Evolutionary conservation across 2,329 filamentous ascomycete species (phyloP).

Genomic region (Fusarium circinatum): DNA sequence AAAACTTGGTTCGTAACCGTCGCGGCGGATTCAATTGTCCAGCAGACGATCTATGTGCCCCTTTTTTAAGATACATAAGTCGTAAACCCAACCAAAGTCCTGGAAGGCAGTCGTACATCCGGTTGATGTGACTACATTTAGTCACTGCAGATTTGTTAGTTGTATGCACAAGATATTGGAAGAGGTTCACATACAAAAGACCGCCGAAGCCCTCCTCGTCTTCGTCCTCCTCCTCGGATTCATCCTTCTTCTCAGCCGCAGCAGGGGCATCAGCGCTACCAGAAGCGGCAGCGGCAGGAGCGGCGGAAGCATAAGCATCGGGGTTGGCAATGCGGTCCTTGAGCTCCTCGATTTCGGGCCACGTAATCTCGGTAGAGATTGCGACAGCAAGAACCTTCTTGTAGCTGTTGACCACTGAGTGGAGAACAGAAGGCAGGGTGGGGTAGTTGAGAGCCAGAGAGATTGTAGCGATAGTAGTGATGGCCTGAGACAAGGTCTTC

Average conservation of each 20-base stretch:
- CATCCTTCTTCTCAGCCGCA: conserved; percentile 72
- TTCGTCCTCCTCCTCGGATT: conserved; percentile 75
- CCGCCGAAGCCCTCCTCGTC: conserved; percentile 80
- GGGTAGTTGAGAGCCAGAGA: conserved; percentile 96
- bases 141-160: conserved; percentile 61
- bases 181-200: conserved; percentile 70
- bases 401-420: conserved; percentile 97
- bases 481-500: conserved; percentile 80
- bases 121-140: conserved; percentile 56
- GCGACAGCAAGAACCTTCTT: conserved; percentile 95
- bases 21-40: conserved; percentile 53
- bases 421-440: conserved; percentile 93
- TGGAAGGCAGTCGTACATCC: conserved; percentile 54
- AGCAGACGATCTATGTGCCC: conserved; percentile 61
- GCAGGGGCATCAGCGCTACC: conserved; percentile 62
- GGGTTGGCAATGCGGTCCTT: conserved; percentile 99
- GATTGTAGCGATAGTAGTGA: conserved; percentile 87
- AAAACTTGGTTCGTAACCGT: conserved; percentile 47
- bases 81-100: conserved; percentile 58
- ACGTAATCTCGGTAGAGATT: conserved; percentile 88
- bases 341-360: conserved; percentile 95
- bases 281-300: conserved; percentile 74
- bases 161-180: background rate
- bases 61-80: conserved; percentile 52
- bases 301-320: conserved; percentile 89